Percentiles rank a stretch among this genome's conserved stretches.
Conservation (phyloP, 345 rosid genomes). For the Brassica rapa region DNA sequence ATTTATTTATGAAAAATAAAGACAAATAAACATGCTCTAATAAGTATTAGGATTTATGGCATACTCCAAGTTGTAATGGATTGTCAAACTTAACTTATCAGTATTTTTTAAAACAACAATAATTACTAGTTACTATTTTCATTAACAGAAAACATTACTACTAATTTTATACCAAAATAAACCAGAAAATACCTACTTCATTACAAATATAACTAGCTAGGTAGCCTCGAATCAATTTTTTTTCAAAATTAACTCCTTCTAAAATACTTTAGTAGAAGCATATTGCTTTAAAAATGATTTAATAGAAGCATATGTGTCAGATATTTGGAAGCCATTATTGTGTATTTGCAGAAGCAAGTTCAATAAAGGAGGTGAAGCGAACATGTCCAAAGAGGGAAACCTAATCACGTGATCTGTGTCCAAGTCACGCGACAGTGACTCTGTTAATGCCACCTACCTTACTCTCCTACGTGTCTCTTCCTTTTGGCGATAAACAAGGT, state of each 20-base stretch:
- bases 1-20: too few relatives aligned
- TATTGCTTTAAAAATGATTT: not conserved
- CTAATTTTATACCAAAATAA: not conserved
- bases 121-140: not conserved
- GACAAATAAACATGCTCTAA: too few relatives aligned
- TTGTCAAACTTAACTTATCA: not conserved
- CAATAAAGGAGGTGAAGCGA: constrained; percentile 22
- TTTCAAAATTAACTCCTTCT: not conserved
- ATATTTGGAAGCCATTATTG: constrained; percentile 24
- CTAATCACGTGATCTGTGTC: constrained; percentile 40
- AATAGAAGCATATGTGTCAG: constrained; percentile 22
- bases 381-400: constrained; percentile 30
- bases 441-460: constrained; percentile 7
- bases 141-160: not conserved
- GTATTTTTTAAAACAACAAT: not conserved
- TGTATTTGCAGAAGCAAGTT: constrained; percentile 18
- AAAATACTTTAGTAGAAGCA: not conserved
- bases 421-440: constrained; percentile 25
- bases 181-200: not conserved
- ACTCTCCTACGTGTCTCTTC: constrained; percentile 17
- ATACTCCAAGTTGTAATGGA: not conserved
- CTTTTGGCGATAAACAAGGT: not conserved
- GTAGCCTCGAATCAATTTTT: constrained; percentile 1
- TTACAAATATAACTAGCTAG: not conserved
- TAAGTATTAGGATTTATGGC: too few relatives aligned